Evolutionary conservation across 495 filamentous ascomycete genomes (phyloP), one percentile per base, ranked within the genome.

Genomic region (Lophiostoma macrostomum): DNA sequence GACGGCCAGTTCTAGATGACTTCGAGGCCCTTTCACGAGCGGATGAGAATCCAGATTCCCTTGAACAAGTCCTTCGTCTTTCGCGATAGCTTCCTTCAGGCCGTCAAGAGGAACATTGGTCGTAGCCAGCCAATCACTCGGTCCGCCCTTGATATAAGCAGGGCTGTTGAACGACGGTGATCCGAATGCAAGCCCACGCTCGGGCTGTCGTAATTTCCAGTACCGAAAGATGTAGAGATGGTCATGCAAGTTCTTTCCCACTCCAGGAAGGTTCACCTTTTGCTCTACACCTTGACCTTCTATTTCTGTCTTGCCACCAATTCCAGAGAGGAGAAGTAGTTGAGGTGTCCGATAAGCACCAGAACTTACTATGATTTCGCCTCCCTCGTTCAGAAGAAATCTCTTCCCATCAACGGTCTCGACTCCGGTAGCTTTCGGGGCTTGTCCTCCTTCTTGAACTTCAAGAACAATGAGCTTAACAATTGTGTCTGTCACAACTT

Each of bases 231-330:
- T 14, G 2, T 38, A 45, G 19, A 44, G 12, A 53, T 82, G 80
- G 63, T 85, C 81, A 3, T 76, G 69, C 0, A 86, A 72, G 56
- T 81, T 80, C 53, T 80, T 67, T 3, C 80, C 82, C 29, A 85
- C 66, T 5, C 67, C 68, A 4, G 76, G 71, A 1, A 77, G 38
- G 14, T 80, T 65, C 0, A 72, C 63, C 16, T 79, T 44, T 0
- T 79, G 54, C 0, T 76, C 71, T 45, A 86, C 80, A n/a, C 66
- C 53, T 63, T 71, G 75, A 27, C 74, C 53, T 16, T 67, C 28
- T 0, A 86, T 74, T 20, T 83, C 71, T 0, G 65, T 56, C 5
- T 57, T 60, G 0, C 80, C 77, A 0, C 82, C 82, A 5, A 46
- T 46, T 1, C 42, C 42, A 3, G 42, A 46, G 27, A 46, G 42